A percentile compares a stretch with the other conserved stretches of the same genome.
Evolutionary conservation across 345 rosid genomes (phyloP).

Genomic region (Eucalyptus viminalis): DNA sequence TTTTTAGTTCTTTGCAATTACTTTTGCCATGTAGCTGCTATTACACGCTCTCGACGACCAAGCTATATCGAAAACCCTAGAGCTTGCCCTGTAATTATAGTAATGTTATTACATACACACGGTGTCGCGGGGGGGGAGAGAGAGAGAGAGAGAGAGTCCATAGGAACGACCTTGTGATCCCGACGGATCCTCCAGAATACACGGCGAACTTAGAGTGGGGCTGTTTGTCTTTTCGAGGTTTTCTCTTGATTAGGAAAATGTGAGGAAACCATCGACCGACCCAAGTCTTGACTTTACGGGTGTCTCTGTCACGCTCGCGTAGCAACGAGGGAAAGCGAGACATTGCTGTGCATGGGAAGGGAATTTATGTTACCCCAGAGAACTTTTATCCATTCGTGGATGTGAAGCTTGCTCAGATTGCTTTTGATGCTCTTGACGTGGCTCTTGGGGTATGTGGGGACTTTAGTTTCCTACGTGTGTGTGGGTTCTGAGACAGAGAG

Average conservation of each 20-base stretch:
- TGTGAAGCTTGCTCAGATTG: neutral
- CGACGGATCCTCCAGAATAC: slow-evolving; percentile 30
- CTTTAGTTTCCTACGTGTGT: neutral
- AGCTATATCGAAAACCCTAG: slow-evolving; percentile 1
- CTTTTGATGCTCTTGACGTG: neutral
- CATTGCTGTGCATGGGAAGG: neutral
- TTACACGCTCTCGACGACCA: neutral
- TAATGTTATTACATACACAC: neutral
- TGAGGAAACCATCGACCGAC: slow-evolving; percentile 16
- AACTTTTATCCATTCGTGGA: neutral
- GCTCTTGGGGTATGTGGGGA: neutral
- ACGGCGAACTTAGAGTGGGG: slow-evolving; percentile 21
- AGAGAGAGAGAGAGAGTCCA: neutral
- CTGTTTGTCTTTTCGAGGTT: slow-evolving; percentile 17
- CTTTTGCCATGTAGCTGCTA: neutral
- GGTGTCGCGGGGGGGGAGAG: neutral
- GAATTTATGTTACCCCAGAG: slow-evolving; percentile 27
- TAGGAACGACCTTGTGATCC: slow-evolving; percentile 1
- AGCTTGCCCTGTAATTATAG: neutral
- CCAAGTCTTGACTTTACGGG: slow-evolving; percentile 15
- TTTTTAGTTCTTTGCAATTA: neutral
- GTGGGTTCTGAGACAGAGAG: neutral
- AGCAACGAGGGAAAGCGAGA: neutral
- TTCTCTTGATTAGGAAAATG: slow-evolving; percentile 17
- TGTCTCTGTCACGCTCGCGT: neutral